phyloP scores from a whole-genome alignment of 1,139 yeast genomes.

The Hemisphaericaspora subhashii region DNA sequence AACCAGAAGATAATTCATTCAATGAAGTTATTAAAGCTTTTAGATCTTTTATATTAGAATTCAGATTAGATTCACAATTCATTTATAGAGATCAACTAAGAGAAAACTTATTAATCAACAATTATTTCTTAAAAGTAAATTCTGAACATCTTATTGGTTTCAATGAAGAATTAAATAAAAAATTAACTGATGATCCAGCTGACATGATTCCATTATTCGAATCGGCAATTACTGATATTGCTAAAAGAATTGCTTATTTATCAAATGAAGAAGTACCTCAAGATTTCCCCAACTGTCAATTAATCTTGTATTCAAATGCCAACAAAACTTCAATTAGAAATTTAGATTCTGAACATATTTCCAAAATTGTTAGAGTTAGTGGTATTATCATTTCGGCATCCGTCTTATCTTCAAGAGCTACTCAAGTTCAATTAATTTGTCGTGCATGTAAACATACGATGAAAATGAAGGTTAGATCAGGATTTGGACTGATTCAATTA shows the following conservation, averaged over 20 bases:
- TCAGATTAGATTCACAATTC: constrained; percentile 78
- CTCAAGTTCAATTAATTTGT: constrained; percentile 81
- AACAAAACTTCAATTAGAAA: constrained; percentile 74
- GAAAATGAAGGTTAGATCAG: constrained; percentile 63
- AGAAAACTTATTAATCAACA: constrained; percentile 78
- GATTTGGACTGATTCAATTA: constrained; percentile 75
- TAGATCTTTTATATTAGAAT: constrained; percentile 80
- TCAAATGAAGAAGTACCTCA: constrained; percentile 55
- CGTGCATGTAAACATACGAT: constrained; percentile 82
- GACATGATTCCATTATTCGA: constrained; percentile 91
- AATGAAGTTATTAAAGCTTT: constrained; percentile 80
- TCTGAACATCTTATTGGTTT: constrained; percentile 84
- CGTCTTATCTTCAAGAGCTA: constrained; percentile 85
- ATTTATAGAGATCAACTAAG: constrained; percentile 90
- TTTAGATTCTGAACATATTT: constrained; percentile 82
- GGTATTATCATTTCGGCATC: constrained; percentile 94
- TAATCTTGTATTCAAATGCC: constrained; percentile 74
- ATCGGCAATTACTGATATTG: constrained; percentile 85
- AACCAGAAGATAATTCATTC: constrained; percentile 63
- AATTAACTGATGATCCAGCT: constrained; percentile 80
- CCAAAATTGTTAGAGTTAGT: constrained; percentile 85
- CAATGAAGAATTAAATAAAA: constrained; percentile 86
- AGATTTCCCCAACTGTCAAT: constrained; percentile 78
- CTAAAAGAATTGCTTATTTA: constrained; percentile 71
- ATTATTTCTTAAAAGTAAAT: constrained; percentile 72